Evolutionary conservation across 129 eudicot genomes (phyloP), one percentile per base, ranked within the genome.

Genomic region (Tagetes patula): DNA sequence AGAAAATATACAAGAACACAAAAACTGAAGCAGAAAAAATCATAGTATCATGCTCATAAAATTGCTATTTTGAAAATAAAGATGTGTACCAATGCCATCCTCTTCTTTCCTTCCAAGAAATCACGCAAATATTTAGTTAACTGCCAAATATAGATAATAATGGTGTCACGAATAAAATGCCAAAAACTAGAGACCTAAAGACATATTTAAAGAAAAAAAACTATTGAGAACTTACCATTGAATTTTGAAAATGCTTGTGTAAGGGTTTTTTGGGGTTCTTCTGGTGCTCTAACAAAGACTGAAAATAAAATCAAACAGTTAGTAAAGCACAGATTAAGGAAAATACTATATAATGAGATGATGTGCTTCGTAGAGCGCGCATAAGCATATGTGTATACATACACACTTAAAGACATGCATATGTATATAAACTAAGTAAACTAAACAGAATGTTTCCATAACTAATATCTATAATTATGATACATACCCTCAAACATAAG

Each of bases 211-310:
- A 45, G 58, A 4, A 2, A 71, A 48, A 38, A 41, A 36, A 32
- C 14, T 69, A 70, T 10, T 32, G 8, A 43, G 46, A 69, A 39
- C 39, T 79, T 82, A 92, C 98, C 96, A 92, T 39, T 39, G 98
- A 92, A 69, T 75, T 92, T 63, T 89, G 87, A 30, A 85, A 92
- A 79, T 89, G 98, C 73, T 92, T 92, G 33, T 82, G 95, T 65
- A 92, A 54, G 27, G 89, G 91, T 81, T 85, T 89, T 75, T 84
- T 92, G 2, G 84, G 91, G 65, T 89, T 87, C 90, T 84, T 92
- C 70, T 92, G 98, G 77, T 92, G 95, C 87, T 92, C 98, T 73
- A 92, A 63, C 53, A 92, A 75, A 65, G 98, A 87, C 98, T 92
- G 88, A 41, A 59, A 31, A 75, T 13, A 34, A 75, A 77, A 55